Evolutionary conservation across 2,329 filamentous ascomycete genomes (phyloP), one percentile per base, ranked within the genome.

Genomic region (Zymoseptoria passerinii): DNA sequence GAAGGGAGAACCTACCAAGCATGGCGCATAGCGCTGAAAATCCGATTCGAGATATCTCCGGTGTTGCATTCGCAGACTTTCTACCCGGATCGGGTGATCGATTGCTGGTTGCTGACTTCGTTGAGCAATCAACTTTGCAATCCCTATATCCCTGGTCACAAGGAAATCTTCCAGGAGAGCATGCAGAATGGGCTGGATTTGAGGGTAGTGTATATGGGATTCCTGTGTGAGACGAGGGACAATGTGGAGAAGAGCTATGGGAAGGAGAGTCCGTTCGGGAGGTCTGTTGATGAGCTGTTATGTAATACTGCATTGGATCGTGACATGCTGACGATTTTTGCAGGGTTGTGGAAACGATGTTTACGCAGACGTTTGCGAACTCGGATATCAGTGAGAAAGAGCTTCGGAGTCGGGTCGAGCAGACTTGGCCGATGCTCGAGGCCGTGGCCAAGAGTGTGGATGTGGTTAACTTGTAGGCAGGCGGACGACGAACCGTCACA

Each of bases 81-180:
- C 55, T 81, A 86, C 66, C 82, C 83, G 0, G 73, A 83, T 7
- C 77, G 82, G 0, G 76, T 83, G 2, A 72, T 83, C 4, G 81
- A 78, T 58, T 73, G 68, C 7, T 79, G 64, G 61, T 52, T 62
- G 48, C 61, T 69, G 59, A 59, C 63, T 19, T 67, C 62, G 9
- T 52, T 64, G 2, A 65, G 65, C 1, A 66, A 67, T 29, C 55
- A 58, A 20, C 58, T 67, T 8, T 62, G 61, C 49, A 65, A 64
- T 23, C 64, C 64, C 1, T 60, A 56, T 18, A 65, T 57, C 8
- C 60, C 61, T 5, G 50, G 53, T n/a, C 52, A 60, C 20, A 48
- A 56, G 10, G 65, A 66, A 48, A 61, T 67, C 18, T 67, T 65
- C 48, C 66, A 71, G 48, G 67, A 65, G 8, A 65, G 72, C 18